Evolutionary conservation across 2,329 filamentous ascomycete genomes (phyloP).

Genomic region (Zymoseptoria ardabiliae): DNA sequence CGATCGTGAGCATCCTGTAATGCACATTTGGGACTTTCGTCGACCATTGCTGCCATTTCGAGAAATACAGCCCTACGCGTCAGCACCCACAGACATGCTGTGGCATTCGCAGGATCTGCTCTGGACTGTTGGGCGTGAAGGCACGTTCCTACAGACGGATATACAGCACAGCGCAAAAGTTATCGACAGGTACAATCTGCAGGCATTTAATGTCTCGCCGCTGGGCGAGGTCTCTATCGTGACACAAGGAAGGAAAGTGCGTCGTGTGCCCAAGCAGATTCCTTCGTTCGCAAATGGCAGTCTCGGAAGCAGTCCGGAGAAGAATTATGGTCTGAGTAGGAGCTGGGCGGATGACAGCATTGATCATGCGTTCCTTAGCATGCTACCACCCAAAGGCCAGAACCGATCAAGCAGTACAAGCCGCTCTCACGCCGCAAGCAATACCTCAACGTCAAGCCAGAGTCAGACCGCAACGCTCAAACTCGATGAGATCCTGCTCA

Average conservation of each 20-base stretch:
- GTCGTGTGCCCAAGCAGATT: conserved; percentile 23
- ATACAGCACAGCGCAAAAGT: conserved; percentile 52
- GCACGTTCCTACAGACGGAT: conserved; percentile 56
- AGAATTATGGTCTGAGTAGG: conserved; percentile 24
- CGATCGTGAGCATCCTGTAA: conserved; percentile 51
- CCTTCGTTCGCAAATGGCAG: conserved; percentile 8
- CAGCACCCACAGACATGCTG: conserved; percentile 52
- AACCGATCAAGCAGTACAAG: conserved; percentile 9
- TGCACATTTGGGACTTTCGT: conserved; percentile 60
- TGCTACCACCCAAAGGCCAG: conserved; percentile 19
- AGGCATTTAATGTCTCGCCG: conserved; percentile 51
- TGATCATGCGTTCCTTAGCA: conserved; percentile 49
- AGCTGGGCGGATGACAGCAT: conserved; percentile 50
- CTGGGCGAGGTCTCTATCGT: conserved; percentile 51
- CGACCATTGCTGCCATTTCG: conserved; percentile 55
- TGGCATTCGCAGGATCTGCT: conserved; percentile 58
- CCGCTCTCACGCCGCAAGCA: conserved; percentile 9
- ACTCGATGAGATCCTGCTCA: conserved; percentile 21
- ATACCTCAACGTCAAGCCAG: conserved; percentile 7
- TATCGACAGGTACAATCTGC: conserved; percentile 50
- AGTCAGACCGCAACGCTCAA: conserved; percentile 25
- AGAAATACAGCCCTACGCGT: conserved; percentile 51
- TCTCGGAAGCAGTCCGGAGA: conserved; percentile 29
- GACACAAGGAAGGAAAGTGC: conserved; percentile 44
- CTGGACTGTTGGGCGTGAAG: conserved; percentile 57